Evolutionary conservation across 2,329 filamentous ascomycete genomes (phyloP), one percentile per base, ranked within the genome.

Genomic region (Sclerotinia spermophila): DNA sequence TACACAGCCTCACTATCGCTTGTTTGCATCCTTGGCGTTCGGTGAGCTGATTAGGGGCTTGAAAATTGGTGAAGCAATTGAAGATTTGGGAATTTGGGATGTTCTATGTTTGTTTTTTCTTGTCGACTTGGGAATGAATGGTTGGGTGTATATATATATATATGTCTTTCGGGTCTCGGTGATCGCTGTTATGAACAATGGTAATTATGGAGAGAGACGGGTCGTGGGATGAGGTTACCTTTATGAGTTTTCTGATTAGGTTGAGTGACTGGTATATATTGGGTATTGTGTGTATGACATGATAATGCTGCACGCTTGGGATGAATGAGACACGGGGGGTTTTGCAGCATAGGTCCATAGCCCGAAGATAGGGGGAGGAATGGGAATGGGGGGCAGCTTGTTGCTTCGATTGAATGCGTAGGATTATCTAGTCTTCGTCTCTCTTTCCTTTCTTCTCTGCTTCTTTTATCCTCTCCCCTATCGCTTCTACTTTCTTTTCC

Each of bases 1-100:
- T 7, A 45, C 61, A 38, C 44, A 64, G 61, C 61, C 61, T 64
- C 61, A 48, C 30, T n/a, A n/a, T n/a, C 33, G 13, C 35, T 64
- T 51, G 7, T 8, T 24, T 53, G n/a, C 13, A 13, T n/a, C n/a
- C 60, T 35, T 11, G 42, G 42, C 60, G 44, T 38, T 48, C 44
- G 61, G 44, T 48, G 61, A 64, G 21, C 44, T 51, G 19, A 38
- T 61, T 17, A 15, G 40, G 56, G 51, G 55, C 19, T 21, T 27
- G 27, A 44, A 33, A 58, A 24, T 33, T 15, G 5, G 38, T 59
- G 24, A 40, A 59, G 38, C 24, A 35, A 59, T 19, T 19, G 5
- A 59, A 17, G 5, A 24, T n/a, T n/a, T 17, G 33, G 21, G n/a
- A n/a, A 21, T 2, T 59, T 59, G 24, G 33, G 33, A 40, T 59